Percentiles rank a stretch among this genome's conserved stretches.
Conservation (phyloP, 768 basidiomycete species). For the Pholiota conissans region DNA sequence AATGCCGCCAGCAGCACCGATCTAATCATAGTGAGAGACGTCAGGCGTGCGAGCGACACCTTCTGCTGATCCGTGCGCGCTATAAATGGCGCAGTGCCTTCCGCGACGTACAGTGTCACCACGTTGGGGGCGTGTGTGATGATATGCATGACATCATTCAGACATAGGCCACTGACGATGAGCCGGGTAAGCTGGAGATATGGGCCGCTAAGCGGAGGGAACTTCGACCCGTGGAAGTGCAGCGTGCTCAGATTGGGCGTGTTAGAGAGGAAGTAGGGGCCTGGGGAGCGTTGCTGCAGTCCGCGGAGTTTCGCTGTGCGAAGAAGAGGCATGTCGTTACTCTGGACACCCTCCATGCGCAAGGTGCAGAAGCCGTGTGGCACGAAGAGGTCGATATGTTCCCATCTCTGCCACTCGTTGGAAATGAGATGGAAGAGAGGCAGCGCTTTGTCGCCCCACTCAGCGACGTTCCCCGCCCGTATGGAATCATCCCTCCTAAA, state of each 20-base stretch:
- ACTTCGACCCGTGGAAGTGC: background rate
- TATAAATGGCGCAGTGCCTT: background rate
- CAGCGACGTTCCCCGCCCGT: background rate
- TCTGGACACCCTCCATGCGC: background rate
- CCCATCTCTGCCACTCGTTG: slow-evolving; percentile 7
- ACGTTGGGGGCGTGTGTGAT: slow-evolving; percentile 3
- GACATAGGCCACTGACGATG: background rate
- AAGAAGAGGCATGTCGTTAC: background rate
- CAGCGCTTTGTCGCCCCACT: background rate
- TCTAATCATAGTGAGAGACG: background rate
- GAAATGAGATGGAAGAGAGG: slow-evolving; percentile 2
- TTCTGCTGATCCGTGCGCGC: background rate
- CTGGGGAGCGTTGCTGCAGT: background rate
- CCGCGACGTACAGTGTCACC: background rate
- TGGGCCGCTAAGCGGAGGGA: background rate
- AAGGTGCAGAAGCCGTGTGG: background rate
- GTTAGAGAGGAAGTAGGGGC: background rate
- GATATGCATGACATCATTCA: background rate
- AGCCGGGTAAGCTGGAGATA: slow-evolving; percentile 3
- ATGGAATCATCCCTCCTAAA: background rate
- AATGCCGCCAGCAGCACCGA: background rate
- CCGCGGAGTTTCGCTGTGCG: background rate
- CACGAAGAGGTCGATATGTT: slow-evolving; percentile 5
- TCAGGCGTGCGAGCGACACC: background rate
- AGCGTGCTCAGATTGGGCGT: background rate